These are phyloP conservation scores for Amanita phalloides DNA, from an alignment of 768 basidiomycete genomes.

Conservation along the genomic window DNA sequence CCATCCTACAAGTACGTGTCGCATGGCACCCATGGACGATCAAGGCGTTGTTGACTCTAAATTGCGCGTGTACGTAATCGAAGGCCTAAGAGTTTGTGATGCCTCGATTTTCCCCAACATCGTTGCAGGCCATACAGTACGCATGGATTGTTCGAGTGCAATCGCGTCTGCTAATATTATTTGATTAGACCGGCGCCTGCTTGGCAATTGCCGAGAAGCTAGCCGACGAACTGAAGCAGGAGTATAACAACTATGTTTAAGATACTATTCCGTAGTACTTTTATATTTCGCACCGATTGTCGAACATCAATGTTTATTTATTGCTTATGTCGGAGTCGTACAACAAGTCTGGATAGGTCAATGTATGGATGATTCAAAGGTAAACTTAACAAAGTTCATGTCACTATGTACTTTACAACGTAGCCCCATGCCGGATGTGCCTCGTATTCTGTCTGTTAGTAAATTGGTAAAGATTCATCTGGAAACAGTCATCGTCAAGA, in stretches of 20 bases:
- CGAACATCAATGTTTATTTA: neutral
- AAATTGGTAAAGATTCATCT: neutral
- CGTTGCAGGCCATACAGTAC: slow-evolving; percentile 30
- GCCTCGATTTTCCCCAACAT: slow-evolving; percentile 29
- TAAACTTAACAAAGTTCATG: neutral
- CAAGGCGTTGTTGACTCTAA: slow-evolving; percentile 34
- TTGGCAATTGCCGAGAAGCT: slow-evolving; percentile 21
- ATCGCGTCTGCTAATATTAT: neutral
- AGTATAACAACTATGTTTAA: slow-evolving; percentile 7
- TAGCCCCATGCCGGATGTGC: neutral
- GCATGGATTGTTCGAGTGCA: neutral
- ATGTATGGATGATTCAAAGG: neutral
- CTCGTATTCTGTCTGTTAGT: neutral
- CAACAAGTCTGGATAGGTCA: neutral
- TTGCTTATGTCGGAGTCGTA: neutral
- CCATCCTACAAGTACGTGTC: slow-evolving; percentile 33
- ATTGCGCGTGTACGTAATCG: slow-evolving; percentile 32
- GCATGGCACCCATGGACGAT: slow-evolving; percentile 30
- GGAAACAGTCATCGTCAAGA: neutral
- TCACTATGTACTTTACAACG: neutral
- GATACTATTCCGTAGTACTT: neutral
- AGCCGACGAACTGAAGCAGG: slow-evolving; percentile 20
- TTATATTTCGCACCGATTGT: neutral
- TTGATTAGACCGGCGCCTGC: slow-evolving; percentile 18
- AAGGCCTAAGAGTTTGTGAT: slow-evolving; percentile 31